Percentiles rank a stretch among this genome's conserved stretches.
Conservation (phyloP, 2,329 filamentous ascomycete genomes). For the Cryphonectria nitschkei region DNA sequence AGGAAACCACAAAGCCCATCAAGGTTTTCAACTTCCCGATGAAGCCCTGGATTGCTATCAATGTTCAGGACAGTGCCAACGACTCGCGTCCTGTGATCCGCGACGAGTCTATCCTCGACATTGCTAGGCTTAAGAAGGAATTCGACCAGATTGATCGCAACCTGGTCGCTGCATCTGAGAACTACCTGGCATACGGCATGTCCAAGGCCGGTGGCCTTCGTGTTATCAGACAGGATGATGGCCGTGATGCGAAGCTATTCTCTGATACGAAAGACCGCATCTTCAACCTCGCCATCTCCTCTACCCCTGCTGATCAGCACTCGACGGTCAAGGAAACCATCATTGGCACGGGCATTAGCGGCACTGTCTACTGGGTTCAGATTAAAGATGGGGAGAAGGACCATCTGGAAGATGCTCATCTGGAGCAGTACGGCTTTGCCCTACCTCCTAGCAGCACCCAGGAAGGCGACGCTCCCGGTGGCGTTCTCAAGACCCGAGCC, state of each 20-base stretch:
- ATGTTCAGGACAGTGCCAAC: constrained; percentile 63
- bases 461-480: constrained; percentile 81
- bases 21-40: constrained; percentile 95
- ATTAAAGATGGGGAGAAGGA: constrained; percentile 79
- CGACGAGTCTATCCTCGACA: constrained; percentile 83
- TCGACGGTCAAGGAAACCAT: constrained; percentile 74
- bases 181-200: constrained; percentile 93
- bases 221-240: constrained; percentile 92
- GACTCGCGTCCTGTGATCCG: constrained; percentile 68
- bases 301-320: constrained; percentile 60
- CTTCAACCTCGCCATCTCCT: constrained; percentile 88
- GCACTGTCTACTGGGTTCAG: constrained; percentile 94
- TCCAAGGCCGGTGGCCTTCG: constrained; percentile 91
- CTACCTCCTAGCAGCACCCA: constrained; percentile 84
- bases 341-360: constrained; percentile 90
- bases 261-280: constrained; percentile 90
- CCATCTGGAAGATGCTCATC: constrained; percentile 74
- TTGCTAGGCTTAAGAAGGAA: constrained; percentile 93
- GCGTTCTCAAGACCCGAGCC: constrained; percentile 92
- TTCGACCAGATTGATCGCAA: constrained; percentile 97
- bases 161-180: constrained; percentile 84
- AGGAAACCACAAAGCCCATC: constrained; percentile 68
- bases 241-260: constrained; percentile 89
- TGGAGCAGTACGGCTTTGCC: constrained; percentile 85
- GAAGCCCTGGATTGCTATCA: constrained; percentile 93